phyloP scores from a whole-genome alignment of 208 protist genomes.

The Leptomonas seymouri region DNA sequence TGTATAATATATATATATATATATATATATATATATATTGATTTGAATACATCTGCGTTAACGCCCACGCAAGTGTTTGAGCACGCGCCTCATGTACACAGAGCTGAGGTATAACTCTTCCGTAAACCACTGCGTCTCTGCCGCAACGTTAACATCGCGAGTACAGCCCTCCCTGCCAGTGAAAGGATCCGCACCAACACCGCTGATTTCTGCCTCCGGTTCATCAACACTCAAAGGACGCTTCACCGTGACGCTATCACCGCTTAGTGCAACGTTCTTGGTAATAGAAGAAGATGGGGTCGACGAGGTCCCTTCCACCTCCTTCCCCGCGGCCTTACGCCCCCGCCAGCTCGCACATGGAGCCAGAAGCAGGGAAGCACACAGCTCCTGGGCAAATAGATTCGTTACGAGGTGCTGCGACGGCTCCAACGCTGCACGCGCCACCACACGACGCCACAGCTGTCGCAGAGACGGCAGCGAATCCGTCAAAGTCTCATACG shows the following conservation, averaged over 20 bases:
- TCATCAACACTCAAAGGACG: not conserved
- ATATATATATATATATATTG: too few species aligned
- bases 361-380: constrained; percentile 10
- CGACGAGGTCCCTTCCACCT: not conserved
- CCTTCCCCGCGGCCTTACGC: not conserved
- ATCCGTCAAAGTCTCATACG: constrained; percentile 26
- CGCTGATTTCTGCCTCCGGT: constrained; percentile 6
- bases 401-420: constrained; percentile 44
- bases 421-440: constrained; percentile 56
- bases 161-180: not conserved
- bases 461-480: constrained; percentile 49
- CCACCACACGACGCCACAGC: constrained; percentile 61
- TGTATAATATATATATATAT: too few species aligned
- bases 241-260: constrained; percentile 11
- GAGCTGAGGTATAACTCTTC: constrained; percentile 36
- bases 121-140: constrained; percentile 18
- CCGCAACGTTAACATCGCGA: constrained; percentile 6
- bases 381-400: constrained; percentile 40
- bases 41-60: not conserved
- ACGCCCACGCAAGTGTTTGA: constrained; percentile 24
- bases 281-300: not conserved
- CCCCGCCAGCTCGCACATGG: constrained; percentile 6
- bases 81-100: constrained; percentile 40
- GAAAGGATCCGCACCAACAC: not conserved
- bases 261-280: not conserved